Conservation (phyloP, 345 rosid genomes). For the Syzygium grande region DNA sequence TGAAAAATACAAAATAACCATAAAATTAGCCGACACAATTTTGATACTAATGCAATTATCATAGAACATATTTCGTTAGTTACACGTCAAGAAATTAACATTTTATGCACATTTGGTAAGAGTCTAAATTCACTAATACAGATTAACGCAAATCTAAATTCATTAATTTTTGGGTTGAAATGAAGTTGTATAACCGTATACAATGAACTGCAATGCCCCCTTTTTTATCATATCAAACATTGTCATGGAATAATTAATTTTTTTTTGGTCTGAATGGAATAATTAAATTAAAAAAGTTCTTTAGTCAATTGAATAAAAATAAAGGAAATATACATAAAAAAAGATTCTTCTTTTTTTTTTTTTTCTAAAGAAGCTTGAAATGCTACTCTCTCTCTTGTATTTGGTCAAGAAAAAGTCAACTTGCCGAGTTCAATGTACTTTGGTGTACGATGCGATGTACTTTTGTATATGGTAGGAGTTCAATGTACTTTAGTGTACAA, state of each 20-base stretch:
- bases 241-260: neutral
- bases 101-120: too few relatives aligned
- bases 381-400: too few relatives aligned
- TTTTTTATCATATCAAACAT: neutral
- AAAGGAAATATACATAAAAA: too few relatives aligned
- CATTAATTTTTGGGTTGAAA: neutral
- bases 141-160: neutral
- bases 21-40: neutral
- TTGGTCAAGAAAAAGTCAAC: too few relatives aligned
- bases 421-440: too few relatives aligned
- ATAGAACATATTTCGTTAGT: neutral
- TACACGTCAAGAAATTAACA: neutral
- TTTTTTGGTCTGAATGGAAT: too few relatives aligned
- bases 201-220: fast-evolving
- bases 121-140: neutral
- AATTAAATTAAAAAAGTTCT: neutral
- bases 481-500: too few relatives aligned
- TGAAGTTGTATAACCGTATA: neutral
- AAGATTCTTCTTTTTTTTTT: too few relatives aligned
- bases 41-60: neutral
- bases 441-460: too few relatives aligned
- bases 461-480: too few relatives aligned
- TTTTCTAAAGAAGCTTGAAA: too few relatives aligned
- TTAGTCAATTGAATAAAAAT: too few relatives aligned
- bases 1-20: neutral